A percentile compares a stretch with the other conserved stretches of the same genome.
phyloP scores from a whole-genome alignment of 2,329 filamentous ascomycete genomes.

The Colletotrichum gloeosporioides region DNA sequence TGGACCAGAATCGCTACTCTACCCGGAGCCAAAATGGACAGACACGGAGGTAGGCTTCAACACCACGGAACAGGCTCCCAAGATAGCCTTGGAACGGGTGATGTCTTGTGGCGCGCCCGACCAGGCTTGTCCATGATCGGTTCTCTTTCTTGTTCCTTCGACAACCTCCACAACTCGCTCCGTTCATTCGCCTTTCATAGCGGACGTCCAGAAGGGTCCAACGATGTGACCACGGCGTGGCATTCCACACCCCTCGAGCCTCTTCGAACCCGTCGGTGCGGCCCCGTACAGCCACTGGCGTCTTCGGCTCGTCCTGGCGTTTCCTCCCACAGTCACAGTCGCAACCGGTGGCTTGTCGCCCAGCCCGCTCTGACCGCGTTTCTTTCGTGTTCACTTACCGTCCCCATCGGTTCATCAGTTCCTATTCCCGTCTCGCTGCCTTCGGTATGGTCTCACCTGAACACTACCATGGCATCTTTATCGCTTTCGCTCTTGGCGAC shows the following conservation, averaged over 20 bases:
- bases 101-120: neutral
- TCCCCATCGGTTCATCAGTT: neutral
- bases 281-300: neutral
- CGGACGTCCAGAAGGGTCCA: neutral
- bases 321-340: neutral
- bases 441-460: conserved; percentile 2
- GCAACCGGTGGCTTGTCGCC: neutral
- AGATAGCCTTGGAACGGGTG: neutral
- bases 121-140: neutral
- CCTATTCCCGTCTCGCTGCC: conserved; percentile 9
- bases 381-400: conserved; percentile 3
- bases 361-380: conserved; percentile 7
- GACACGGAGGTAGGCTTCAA: neutral
- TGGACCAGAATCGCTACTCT: neutral
- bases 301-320: neutral
- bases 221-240: neutral
- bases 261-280: conserved; percentile 7
- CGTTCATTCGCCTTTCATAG: neutral
- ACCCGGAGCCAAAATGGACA: neutral
- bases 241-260: conserved; percentile 9
- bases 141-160: neutral
- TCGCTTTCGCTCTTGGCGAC: neutral
- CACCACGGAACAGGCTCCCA: neutral
- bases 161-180: neutral
- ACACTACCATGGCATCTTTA: neutral